A percentile compares a stretch with the other conserved stretches of the same genome.
These are phyloP conservation scores for Erysimum cheiri DNA, from an alignment of 441 rosid genomes.

Conservation along the genomic window DNA sequence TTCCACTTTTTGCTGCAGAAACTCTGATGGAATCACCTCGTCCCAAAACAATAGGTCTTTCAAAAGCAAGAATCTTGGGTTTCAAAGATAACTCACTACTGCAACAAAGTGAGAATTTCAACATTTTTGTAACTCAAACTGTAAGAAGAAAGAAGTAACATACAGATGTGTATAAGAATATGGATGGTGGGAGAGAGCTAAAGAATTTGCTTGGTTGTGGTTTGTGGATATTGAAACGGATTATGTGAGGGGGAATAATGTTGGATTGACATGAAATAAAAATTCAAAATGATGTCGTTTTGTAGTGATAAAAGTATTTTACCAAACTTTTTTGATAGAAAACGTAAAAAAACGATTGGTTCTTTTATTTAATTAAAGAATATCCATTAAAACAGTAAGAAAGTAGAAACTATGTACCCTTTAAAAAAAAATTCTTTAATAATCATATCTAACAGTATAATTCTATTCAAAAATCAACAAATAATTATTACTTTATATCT, in stretches of 20 bases:
- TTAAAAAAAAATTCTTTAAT: no score
- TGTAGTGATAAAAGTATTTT: no score
- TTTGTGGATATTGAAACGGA: constrained; percentile 39
- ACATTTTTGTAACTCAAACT: constrained; percentile 37
- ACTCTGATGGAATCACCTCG: constrained; percentile 35
- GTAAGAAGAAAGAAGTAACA: constrained; percentile 21
- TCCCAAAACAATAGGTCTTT: constrained; percentile 1
- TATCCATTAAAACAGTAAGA: no score
- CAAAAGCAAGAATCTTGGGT: constrained; percentile 6
- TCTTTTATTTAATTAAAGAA: no score
- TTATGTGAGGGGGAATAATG: constrained; percentile 7
- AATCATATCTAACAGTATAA: no score
- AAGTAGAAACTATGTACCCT: no score
- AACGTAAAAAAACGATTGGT: no score
- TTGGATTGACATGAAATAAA: not conserved
- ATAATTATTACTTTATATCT: no score
- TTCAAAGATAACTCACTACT: constrained; percentile 25
- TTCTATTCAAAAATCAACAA: no score
- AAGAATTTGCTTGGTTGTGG: constrained; percentile 40
- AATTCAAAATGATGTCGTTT: no score
- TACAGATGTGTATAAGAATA: not conserved
- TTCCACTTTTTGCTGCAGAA: constrained; percentile 55
- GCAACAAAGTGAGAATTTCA: constrained; percentile 35
- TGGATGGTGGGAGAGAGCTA: constrained; percentile 24
- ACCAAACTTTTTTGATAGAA: no score